Conservation (phyloP, 345 rosid species). For the Hevea brasiliensis region DNA sequence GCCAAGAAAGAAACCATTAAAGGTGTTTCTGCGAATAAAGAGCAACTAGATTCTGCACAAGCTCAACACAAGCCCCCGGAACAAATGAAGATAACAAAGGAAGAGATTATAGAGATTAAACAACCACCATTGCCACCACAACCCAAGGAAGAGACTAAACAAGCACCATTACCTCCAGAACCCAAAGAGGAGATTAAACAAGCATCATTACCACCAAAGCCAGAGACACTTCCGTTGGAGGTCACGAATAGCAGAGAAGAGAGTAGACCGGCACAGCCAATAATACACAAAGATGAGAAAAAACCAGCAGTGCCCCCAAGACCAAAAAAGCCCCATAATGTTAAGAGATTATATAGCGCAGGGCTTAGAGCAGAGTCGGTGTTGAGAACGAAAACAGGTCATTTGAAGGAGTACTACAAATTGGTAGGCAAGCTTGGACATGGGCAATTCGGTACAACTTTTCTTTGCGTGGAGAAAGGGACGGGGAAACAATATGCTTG, state of each 20-base stretch:
- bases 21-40: conserved; percentile 4
- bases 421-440: conserved; percentile 78
- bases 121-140: conserved; percentile 5
- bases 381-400: conserved; percentile 57
- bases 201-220: not conserved
- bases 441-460: conserved; percentile 89
- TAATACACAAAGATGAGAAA: no score
- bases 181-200: no score
- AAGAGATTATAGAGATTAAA: conserved; percentile 13
- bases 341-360: conserved; percentile 57
- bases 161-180: conserved; percentile 1
- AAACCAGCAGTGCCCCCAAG: conserved; percentile 22
- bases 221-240: not conserved
- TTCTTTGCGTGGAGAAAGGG: conserved; percentile 66
- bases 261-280: no score
- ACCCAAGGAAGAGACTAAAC: conserved; percentile 19
- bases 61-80: conserved; percentile 34
- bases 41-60: conserved; percentile 20
- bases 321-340: conserved; percentile 41
- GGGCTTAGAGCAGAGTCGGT: conserved; percentile 62
- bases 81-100: conserved; percentile 42
- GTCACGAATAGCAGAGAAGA: no score
- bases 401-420: conserved; percentile 62
- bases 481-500: conserved; percentile 80
- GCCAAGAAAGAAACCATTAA: conserved; percentile 4